Evolutionary conservation across 139 green algal species (phyloP).

Genomic region (Chlorella sp.): DNA sequence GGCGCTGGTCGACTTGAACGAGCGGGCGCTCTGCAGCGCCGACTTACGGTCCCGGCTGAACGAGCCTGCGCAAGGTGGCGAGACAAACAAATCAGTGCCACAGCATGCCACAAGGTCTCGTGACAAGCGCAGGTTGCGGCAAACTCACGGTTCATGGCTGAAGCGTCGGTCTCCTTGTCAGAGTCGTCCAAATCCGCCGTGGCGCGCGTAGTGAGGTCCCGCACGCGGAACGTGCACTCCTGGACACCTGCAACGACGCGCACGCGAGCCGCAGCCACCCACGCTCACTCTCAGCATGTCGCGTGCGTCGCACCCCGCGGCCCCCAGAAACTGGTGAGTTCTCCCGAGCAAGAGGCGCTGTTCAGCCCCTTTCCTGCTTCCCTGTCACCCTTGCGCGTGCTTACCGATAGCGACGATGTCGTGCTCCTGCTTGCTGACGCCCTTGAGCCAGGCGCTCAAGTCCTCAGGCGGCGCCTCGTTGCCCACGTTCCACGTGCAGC

Average conservation of each 20-base stretch:
- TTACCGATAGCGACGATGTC: slow-evolving; percentile 35
- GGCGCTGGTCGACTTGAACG: too few relatives aligned
- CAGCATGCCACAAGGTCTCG: neutral
- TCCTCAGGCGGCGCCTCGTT: slow-evolving; percentile 25
- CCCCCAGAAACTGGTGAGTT: too few relatives aligned
- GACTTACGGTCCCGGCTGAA: neutral
- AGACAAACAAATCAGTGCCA: neutral
- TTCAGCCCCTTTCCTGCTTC: too few relatives aligned
- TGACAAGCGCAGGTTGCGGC: too few relatives aligned
- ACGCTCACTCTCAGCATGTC: neutral
- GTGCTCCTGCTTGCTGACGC: slow-evolving; percentile 17
- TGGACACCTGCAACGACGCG: slow-evolving; percentile 15
- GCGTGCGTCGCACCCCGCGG: slow-evolving; percentile 3
- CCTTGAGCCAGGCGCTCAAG: slow-evolving; percentile 22
- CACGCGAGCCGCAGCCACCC: neutral
- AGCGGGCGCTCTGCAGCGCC: too few relatives aligned
- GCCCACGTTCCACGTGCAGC: slow-evolving; percentile 41
- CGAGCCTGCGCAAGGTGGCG: neutral
- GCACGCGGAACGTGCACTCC: slow-evolving; percentile 30
- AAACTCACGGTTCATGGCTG: too few relatives aligned
- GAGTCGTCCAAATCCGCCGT: neutral
- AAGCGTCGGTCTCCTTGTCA: too few relatives aligned
- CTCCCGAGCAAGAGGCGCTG: too few relatives aligned
- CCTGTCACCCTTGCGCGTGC: too few relatives aligned
- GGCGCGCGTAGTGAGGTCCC: neutral